Evolutionary conservation across 495 filamentous ascomycete species (phyloP).

Genomic region (Penicillium dipodomyicola): DNA sequence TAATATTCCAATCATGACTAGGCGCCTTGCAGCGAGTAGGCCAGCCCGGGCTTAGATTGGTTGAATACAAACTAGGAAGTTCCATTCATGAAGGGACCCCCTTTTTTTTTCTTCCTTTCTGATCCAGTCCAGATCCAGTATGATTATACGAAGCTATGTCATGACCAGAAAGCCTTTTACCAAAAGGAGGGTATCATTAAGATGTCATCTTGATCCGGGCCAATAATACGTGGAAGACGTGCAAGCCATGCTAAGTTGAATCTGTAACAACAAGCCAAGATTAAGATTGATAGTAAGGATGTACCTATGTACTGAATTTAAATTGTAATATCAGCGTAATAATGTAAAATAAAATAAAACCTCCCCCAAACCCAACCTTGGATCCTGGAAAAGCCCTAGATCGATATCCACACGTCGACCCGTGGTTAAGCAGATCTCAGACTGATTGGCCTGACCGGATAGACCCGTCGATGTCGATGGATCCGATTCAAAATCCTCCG

Average conservation of each 20-base stretch:
- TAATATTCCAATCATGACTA: constrained; percentile 32
- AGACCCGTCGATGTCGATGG: constrained; percentile 34
- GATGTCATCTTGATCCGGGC: constrained; percentile 19
- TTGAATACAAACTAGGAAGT: constrained; percentile 14
- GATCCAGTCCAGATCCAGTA: not conserved
- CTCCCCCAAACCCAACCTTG: not conserved
- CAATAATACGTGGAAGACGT: constrained; percentile 13
- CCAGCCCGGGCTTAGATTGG: constrained; percentile 15
- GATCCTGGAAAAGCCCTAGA: constrained; percentile 13
- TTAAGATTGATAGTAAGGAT: not conserved
- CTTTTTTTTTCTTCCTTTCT: constrained; percentile 12
- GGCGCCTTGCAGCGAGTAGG: constrained; percentile 26
- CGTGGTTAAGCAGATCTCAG: constrained; percentile 28
- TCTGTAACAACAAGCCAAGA: constrained; percentile 13
- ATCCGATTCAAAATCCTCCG: constrained; percentile 32
- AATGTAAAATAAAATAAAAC: not conserved
- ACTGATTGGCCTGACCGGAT: constrained; percentile 32
- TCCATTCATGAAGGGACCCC: constrained; percentile 13
- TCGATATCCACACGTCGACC: constrained; percentile 28
- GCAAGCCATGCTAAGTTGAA: constrained; percentile 6
- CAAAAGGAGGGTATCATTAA: constrained; percentile 16
- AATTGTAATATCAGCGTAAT: not conserved
- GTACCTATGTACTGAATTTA: not conserved
- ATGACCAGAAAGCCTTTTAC: not conserved
- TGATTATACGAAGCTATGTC: not conserved